Base-by-base conservation (phyloP, 441 rosid genomes). In the Mallotus japonicus region DNA sequence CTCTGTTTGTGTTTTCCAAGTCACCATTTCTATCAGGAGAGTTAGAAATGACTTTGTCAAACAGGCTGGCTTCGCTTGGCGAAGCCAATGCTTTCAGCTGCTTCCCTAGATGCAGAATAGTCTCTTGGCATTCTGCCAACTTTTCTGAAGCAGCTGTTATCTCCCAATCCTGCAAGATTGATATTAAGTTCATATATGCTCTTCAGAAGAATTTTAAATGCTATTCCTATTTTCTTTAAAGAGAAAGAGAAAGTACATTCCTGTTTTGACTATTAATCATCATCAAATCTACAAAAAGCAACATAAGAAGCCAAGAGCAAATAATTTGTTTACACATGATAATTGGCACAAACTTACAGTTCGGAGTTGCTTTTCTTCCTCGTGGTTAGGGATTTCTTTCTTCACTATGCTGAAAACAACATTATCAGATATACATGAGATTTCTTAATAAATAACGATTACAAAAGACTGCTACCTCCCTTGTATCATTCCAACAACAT, bases 51-150 rank as follows among this genome's bases (percentile, higher is more conserved):
- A 84, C 84, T 57, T 84, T 85, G 51, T 89, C 90, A 8, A 86
- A 79, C 65, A 86, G 76, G 67, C 80, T 77, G 59, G 83, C 80
- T 80, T 91, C 91, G 58, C 76, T 84, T 10, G 97, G 87, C 51
- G 87, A 69, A 68, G 95, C 86, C 83, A 95, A 77, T 50, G 92
- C 92, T 82, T 87, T 90, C 34, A 93, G 78, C 80, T 95, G 98
- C 76, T 89, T 93, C 62, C 97, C 98, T 2, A 95, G 82, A 82
- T 87, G 85, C 66, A 88, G 79, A 63, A 95, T 95, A 12, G 97
- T 90, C 71, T 91, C 98, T 80, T 92, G 98, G 83, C 97, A 95
- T 81, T 95, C 97, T 0, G 97, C 98, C 76, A 95, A 78, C 85
- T 91, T 95, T 63, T 88, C 90, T 51, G 99, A 90, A 79, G 98